phyloP scores from a whole-genome alignment of 345 rosid species.

The Mallotus nudiflorus region DNA sequence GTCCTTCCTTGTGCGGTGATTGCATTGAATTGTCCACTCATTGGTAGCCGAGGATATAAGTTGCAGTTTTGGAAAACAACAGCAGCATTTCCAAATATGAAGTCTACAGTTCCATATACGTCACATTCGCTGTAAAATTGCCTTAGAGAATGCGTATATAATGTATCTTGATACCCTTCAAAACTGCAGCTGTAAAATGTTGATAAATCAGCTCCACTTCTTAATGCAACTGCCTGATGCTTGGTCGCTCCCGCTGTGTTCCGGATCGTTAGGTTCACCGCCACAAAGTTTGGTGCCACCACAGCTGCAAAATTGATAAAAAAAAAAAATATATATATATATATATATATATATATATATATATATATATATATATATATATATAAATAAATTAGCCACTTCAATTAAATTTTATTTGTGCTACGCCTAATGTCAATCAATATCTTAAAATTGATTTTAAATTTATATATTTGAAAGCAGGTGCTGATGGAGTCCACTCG shows the following conservation, averaged over 20 bases:
- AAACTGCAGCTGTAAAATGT: constrained; percentile 81
- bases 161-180: constrained; percentile 84
- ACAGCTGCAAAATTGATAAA: constrained; percentile 50
- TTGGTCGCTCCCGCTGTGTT: constrained; percentile 87
- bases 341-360: no score
- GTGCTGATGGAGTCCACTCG: no score
- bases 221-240: constrained; percentile 83
- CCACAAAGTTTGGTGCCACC: constrained; percentile 71
- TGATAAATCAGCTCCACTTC: constrained; percentile 74
- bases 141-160: constrained; percentile 71
- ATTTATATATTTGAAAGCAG: no score
- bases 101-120: constrained; percentile 85
- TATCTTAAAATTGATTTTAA: no score
- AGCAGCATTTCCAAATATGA: constrained; percentile 90
- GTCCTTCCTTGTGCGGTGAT: constrained; percentile 86
- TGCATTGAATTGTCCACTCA: constrained; percentile 79
- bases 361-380: no score
- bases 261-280: constrained; percentile 72
- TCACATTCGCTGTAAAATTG: constrained; percentile 90
- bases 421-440: no score
- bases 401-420: no score
- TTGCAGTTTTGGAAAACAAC: constrained; percentile 79
- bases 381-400: no score
- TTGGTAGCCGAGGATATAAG: constrained; percentile 64
- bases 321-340: no score